Conservation (phyloP, 129 eudicot species). For the Deinandra increscens region DNA sequence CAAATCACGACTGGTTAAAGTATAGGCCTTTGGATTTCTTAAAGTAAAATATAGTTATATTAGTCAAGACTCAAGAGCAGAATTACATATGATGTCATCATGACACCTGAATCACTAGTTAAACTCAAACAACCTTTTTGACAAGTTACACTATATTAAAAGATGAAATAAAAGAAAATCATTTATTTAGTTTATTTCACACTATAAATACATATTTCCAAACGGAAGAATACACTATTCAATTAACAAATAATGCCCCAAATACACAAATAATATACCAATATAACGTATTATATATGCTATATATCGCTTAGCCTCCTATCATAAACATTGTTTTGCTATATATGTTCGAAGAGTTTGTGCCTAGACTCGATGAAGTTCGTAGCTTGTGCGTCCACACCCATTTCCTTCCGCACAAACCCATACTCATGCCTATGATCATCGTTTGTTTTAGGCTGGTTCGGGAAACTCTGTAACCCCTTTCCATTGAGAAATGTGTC, state of each 20-base stretch:
- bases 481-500: slow-evolving; percentile 27
- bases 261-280: background rate
- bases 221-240: background rate
- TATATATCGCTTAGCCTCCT: background rate
- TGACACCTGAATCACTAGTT: too few relatives aligned
- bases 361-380: slow-evolving; percentile 45
- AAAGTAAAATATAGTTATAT: background rate
- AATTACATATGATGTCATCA: background rate
- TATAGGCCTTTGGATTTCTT: background rate
- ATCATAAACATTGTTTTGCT: slow-evolving; percentile 22
- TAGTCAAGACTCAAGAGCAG: background rate
- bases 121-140: too few relatives aligned
- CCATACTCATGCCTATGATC: background rate
- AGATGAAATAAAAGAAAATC: too few relatives aligned
- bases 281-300: background rate
- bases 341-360: slow-evolving; percentile 34
- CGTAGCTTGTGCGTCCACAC: slow-evolving; percentile 38
- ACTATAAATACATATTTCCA: slow-evolving; percentile 6
- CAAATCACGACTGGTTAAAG: background rate
- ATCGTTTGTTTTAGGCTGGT: background rate
- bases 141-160: too few relatives aligned
- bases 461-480: slow-evolving; percentile 16
- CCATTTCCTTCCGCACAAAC: background rate
- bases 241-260: background rate
- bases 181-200: too few relatives aligned